Percentiles rank a stretch among this genome's conserved stretches.
These are phyloP conservation scores for Moricandia arvensis DNA, from an alignment of 345 rosid species.

Conservation along the genomic window DNA sequence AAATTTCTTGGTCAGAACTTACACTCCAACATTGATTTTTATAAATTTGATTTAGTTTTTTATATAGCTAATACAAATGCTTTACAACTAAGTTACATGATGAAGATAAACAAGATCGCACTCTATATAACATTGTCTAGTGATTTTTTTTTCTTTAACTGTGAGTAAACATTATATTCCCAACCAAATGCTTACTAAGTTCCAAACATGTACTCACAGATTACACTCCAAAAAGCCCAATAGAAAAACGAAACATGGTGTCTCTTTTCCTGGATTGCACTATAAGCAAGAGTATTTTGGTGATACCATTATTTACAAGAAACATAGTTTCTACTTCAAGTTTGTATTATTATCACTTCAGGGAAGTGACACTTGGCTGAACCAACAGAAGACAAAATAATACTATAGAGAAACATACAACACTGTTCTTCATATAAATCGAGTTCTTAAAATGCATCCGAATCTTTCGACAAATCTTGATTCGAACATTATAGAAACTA, in stretches of 20 bases:
- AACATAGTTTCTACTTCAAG: conserved; percentile 33
- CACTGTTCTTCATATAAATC: conserved; percentile 20
- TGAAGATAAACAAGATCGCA: neutral
- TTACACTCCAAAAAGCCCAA: neutral
- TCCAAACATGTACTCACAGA: neutral
- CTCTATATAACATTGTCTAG: neutral
- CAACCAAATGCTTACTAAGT: neutral
- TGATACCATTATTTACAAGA: conserved; percentile 26
- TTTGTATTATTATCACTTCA: conserved; percentile 32
- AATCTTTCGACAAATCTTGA: conserved; percentile 17
- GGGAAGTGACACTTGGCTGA: conserved; percentile 23
- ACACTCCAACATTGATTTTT: neutral
- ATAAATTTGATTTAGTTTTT: neutral
- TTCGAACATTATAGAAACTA: conserved; percentile 3
- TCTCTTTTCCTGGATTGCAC: conserved; percentile 13
- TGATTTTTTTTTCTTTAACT: neutral
- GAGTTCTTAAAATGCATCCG: conserved; percentile 3
- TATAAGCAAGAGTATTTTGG: conserved; percentile 3
- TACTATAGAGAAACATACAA: neutral
- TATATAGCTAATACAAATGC: neutral
- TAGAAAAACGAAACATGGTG: neutral
- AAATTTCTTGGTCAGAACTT: neutral
- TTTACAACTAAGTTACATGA: neutral
- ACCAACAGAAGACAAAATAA: neutral
- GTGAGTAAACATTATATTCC: neutral